Evolutionary conservation across 441 rosid genomes (phyloP), one percentile per base, ranked within the genome.

Genomic region (Adansonia gregorii): DNA sequence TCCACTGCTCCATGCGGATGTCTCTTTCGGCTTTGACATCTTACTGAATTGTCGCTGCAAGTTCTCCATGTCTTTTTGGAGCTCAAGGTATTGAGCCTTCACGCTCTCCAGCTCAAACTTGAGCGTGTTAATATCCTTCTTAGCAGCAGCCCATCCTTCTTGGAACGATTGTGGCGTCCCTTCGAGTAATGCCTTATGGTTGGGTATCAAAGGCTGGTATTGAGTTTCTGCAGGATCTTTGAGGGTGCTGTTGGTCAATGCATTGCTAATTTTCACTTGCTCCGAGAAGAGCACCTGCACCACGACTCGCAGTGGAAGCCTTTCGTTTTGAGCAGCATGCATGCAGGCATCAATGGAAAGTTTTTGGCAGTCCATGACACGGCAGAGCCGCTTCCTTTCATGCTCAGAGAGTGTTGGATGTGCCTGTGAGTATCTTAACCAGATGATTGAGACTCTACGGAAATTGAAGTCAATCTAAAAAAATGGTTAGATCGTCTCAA

Each of bases 261-360:
- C 92, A 35, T 90, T 93, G 85, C 94, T 93, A 72, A 93, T 92
- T 69, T 95, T 95, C 7, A 95, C 92, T 83, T 95, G 99, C 79
- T 95, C 98, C 0, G 98, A 93, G 88, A 95, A 95, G 68, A 95
- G 95, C 8, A 95, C 98, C 82, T 93, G 99, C 60, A 95, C 93
- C 55, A 95, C 99, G 2, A 95, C 94, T 71, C 99, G 75, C 1
- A 95, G 72, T 1, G 99, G 99, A 5, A 95, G 92, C 77, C 98
- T 76, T 82, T 95, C 99, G 76, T 95, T 95, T 78, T 93, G 99
- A 4, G 99, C 99, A 2, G 97, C 99, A 31, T 95, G 98, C 97
- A 92, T 88, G 77, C 99, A 91, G 0, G 99, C 99, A 56, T 95
- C 99, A 55, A 95, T 89, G 0, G 99, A 95, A 67, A 95, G 97